phyloP scores from a whole-genome alignment of 176 grass and related monocot species.

The Carex myosuroides region DNA sequence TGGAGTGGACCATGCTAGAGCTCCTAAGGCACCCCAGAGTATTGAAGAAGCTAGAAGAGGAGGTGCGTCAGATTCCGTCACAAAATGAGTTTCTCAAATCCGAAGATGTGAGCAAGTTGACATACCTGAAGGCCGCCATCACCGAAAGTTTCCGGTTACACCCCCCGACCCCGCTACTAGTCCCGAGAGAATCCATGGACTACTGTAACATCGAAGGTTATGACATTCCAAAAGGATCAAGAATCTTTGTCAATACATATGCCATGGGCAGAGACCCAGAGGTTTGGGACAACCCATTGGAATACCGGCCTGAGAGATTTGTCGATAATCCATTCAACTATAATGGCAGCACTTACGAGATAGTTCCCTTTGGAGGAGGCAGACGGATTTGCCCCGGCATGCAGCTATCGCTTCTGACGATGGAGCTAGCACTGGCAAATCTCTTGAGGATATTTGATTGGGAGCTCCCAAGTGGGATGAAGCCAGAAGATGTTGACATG shows the following conservation, averaged over 20 bases:
- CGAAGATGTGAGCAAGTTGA: neutral
- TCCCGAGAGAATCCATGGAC: constrained; percentile 21
- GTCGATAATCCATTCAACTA: constrained; percentile 4
- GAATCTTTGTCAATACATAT: constrained; percentile 28
- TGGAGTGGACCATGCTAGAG: constrained; percentile 33
- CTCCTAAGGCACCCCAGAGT: constrained; percentile 12
- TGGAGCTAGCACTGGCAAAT: constrained; percentile 21
- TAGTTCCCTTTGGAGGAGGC: constrained; percentile 13
- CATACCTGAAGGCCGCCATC: constrained; percentile 28
- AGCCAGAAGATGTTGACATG: constrained; percentile 19
- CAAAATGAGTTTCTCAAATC: neutral
- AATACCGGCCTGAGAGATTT: constrained; percentile 24
- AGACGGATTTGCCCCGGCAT: constrained; percentile 22
- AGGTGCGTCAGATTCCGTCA: neutral
- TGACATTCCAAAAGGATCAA: constrained; percentile 15
- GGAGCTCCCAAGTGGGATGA: constrained; percentile 12
- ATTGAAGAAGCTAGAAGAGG: constrained; percentile 8
- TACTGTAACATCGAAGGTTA: constrained; percentile 23
- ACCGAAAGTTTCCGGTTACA: constrained; percentile 39
- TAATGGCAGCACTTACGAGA: constrained; percentile 3
- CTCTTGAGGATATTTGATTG: constrained; percentile 22
- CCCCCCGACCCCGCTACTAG: constrained; percentile 22
- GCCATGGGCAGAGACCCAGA: constrained; percentile 31
- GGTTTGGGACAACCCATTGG: constrained; percentile 14
- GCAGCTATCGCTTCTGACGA: neutral